Percentiles rank a stretch among this genome's conserved stretches.
These are phyloP conservation scores for Rhodotorula glutinis DNA, from an alignment of 1,284 basidiomycete genomes.

Conservation along the genomic window DNA sequence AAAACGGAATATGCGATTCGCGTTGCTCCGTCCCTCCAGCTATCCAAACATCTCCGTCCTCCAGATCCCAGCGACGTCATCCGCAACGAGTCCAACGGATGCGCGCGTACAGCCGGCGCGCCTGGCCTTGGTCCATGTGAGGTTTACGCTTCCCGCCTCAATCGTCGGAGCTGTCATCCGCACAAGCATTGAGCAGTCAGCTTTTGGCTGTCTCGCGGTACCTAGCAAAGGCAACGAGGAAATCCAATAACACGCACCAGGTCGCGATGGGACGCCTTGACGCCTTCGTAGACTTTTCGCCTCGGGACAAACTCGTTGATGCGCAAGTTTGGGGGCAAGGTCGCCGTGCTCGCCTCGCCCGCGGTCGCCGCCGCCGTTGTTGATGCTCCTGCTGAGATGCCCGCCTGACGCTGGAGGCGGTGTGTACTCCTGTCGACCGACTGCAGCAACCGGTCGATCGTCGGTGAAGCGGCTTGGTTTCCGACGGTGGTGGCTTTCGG, in stretches of 20 bases:
- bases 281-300: slow-evolving; percentile 32
- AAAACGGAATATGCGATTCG: too few relatives aligned
- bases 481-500: background rate
- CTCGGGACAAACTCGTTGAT: slow-evolving; percentile 38
- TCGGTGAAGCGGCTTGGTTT: slow-evolving; percentile 1
- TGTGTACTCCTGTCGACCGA: background rate
- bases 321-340: slow-evolving; percentile 33
- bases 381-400: background rate
- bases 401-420: background rate
- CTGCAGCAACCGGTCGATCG: slow-evolving; percentile 26
- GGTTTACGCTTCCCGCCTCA: slow-evolving; percentile 24
- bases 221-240: background rate
- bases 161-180: slow-evolving; percentile 12
- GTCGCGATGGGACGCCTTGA: slow-evolving; percentile 32
- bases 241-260: slow-evolving; percentile 22
- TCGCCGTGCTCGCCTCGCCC: background rate
- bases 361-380: too few relatives aligned
- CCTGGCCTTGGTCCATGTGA: background rate
- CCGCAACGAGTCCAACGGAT: too few relatives aligned
- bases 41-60: too few relatives aligned
- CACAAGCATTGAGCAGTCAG: background rate
- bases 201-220: too few relatives aligned
- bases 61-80: too few relatives aligned
- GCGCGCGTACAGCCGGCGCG: background rate
- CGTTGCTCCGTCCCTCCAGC: too few relatives aligned